Base-by-base conservation (phyloP, 2,329 filamentous ascomycete genomes). In the Aspergillus sp. region DNA sequence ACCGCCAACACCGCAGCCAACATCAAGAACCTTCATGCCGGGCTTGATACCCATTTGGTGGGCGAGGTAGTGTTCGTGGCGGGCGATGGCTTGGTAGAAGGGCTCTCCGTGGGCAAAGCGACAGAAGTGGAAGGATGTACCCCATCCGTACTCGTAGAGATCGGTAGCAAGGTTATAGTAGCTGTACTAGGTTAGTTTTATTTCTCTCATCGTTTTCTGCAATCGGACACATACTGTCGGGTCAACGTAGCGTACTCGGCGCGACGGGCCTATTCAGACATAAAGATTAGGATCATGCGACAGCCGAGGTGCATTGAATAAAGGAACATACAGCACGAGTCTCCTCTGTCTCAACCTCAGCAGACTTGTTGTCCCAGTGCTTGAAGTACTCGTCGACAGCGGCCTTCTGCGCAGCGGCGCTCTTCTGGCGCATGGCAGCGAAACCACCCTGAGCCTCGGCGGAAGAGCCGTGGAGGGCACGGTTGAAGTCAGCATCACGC, bases 101-200 rank as follows among this genome's bases (percentile, higher is more conserved):
- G 86, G 81, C 80, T 99, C 95, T 72, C 89, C 89, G 66, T 87
- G 81, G 55, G 91, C 89, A 78, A 93, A 97, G 63, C 93, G 91
- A 80, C 91, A 96, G 84, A 99, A 98, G 80, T 99, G 93, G 84
- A 99, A 99, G 50, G 89, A 93, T 70, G 92, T 88, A 61, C 91
- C 91, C 93, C 95, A 99, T 69, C 93, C 95, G 68, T 96, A 95
- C 81, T 98, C 95, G 82, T 96, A 96, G 51, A 96, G 78, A 72
- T 96, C 93, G 66, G 93, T 97, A n/a, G 91, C 92, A 49, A 96
- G 86, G 79, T 97, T 96, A 82, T 97, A 97, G 83, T 97, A 96
- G 76, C 89, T 92, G 65, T 27, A 30, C 33, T 27, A 54, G 39
- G 37, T 50, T n/a, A 24, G 52, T 41, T 51, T 54, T 41, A 7